A percentile compares a stretch with the other conserved stretches of the same genome.
Conservation (phyloP, 768 basidiomycete genomes). For the Serendipita indica region DNA sequence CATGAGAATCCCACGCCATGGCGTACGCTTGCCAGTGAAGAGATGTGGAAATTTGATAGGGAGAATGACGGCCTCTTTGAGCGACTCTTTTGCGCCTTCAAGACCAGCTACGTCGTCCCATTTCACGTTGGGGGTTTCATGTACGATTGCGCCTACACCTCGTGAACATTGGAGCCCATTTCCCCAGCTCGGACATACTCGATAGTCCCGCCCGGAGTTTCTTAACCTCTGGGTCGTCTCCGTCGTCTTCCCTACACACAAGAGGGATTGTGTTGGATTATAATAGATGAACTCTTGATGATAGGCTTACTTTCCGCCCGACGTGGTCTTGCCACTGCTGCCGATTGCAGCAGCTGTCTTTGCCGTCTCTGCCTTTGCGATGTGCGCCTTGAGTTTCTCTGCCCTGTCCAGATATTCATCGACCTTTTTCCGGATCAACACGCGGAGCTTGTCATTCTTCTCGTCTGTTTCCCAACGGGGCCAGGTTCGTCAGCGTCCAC, state of each 20-base stretch:
- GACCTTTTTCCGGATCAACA: conserved; percentile 74
- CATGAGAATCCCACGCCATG: conserved; percentile 89
- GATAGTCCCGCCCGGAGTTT: conserved; percentile 86
- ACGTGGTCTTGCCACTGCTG: conserved; percentile 20
- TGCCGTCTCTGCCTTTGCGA: conserved; percentile 33
- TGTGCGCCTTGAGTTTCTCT: conserved; percentile 79
- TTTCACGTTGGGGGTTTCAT: conserved; percentile 87
- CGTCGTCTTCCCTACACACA: conserved; percentile 43
- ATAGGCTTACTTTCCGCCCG: conserved; percentile 23
- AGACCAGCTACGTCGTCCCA: conserved; percentile 99
- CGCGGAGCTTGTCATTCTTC: conserved; percentile 87
- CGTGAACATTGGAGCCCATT: not conserved
- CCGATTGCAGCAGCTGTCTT: conserved; percentile 17
- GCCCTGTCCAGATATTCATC: conserved; percentile 84
- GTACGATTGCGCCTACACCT: conserved; percentile 61
- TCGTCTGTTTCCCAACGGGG: conserved; percentile 42
- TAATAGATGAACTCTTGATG: not conserved
- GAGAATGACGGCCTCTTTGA: conserved; percentile 98
- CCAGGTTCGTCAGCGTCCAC: conserved; percentile 18
- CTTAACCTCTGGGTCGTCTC: conserved; percentile 83
- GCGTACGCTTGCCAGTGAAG: conserved; percentile 95
- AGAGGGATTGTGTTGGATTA: no score
- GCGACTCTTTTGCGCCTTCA: conserved; percentile 83
- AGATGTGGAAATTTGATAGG: conserved; percentile 99
- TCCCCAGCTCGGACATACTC: conserved; percentile 19